These are phyloP conservation scores for Candida lessepsii DNA, from an alignment of 805 yeast species.

Conservation along the genomic window DNA sequence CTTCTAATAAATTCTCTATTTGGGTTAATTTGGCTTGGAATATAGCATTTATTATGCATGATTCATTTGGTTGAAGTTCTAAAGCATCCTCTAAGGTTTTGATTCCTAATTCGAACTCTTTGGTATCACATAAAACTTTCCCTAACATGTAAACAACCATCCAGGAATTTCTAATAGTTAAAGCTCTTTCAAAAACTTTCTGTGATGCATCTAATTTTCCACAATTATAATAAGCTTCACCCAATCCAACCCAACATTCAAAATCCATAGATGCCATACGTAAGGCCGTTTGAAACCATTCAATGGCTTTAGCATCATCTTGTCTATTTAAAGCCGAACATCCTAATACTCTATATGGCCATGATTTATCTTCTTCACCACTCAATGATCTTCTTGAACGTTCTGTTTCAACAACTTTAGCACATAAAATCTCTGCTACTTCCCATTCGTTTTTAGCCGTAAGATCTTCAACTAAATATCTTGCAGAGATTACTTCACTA, in stretches of 20 bases:
- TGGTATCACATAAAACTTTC: slow-evolving; percentile 57
- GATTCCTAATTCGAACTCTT: slow-evolving; percentile 65
- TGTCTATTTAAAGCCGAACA: slow-evolving; percentile 69
- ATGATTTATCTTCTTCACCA: slow-evolving; percentile 44
- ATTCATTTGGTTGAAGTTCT: slow-evolving; percentile 45
- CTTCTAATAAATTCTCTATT: slow-evolving; percentile 48
- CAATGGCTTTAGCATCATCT: slow-evolving; percentile 76
- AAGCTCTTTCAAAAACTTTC: slow-evolving; percentile 73
- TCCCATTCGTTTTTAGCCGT: slow-evolving; percentile 76
- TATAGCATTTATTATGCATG: slow-evolving; percentile 47
- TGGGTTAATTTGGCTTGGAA: slow-evolving; percentile 57
- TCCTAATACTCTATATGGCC: slow-evolving; percentile 92
- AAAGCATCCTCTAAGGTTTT: slow-evolving; percentile 44
- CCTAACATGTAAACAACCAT: slow-evolving; percentile 69
- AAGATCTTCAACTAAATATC: slow-evolving; percentile 67
- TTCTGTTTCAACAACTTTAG: slow-evolving; percentile 63
- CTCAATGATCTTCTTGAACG: slow-evolving; percentile 49
- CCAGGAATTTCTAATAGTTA: slow-evolving; percentile 55
- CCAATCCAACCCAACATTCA: slow-evolving; percentile 92
- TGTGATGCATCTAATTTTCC: slow-evolving; percentile 86
- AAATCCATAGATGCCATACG: slow-evolving; percentile 64
- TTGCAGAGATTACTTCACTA: slow-evolving; percentile 72
- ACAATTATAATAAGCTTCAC: slow-evolving; percentile 86
- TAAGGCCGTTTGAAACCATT: slow-evolving; percentile 83
- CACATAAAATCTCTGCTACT: slow-evolving; percentile 71